Percentiles rank a stretch among this genome's conserved stretches.
phyloP scores from a whole-genome alignment of 2,329 filamentous ascomycete species.

The Ampelomyces quisqualis region DNA sequence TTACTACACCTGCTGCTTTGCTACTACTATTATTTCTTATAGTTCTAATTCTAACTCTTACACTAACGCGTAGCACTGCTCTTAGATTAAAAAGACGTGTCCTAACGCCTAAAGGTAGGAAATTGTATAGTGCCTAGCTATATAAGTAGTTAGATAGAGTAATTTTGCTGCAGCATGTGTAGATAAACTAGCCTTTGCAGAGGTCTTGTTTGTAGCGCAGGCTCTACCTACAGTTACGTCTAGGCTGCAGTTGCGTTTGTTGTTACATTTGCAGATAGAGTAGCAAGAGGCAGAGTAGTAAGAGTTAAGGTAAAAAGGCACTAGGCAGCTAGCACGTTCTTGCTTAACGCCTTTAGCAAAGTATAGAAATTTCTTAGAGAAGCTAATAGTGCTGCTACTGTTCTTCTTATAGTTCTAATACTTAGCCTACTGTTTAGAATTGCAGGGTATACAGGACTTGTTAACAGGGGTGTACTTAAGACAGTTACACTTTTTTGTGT shows the following conservation, averaged over 20 bases:
- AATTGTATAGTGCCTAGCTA: no score
- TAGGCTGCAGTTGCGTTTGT: slow-evolving; percentile 63
- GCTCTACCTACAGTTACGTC: slow-evolving; percentile 70
- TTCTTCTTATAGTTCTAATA: slow-evolving; percentile 21
- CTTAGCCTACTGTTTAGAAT: slow-evolving; percentile 19
- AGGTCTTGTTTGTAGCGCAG: slow-evolving; percentile 66
- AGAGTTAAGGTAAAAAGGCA: slow-evolving; percentile 48
- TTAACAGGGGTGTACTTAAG: slow-evolving; percentile 61
- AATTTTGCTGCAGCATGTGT: slow-evolving; percentile 69
- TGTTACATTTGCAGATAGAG: slow-evolving; percentile 78
- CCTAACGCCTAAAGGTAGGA: no score
- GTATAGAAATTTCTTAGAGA: slow-evolving; percentile 64
- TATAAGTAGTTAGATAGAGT: no score
- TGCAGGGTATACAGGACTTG: slow-evolving; percentile 38
- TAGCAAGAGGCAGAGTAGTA: no score
- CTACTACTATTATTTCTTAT: no score
- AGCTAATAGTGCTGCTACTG: slow-evolving; percentile 33
- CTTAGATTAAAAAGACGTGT: no score
- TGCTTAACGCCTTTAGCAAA: slow-evolving; percentile 39
- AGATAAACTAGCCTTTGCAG: slow-evolving; percentile 73
- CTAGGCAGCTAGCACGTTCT: slow-evolving; percentile 33
- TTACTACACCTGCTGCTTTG: no score
- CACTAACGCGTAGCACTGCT: no score
- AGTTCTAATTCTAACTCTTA: no score
- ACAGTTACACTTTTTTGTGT: slow-evolving; percentile 63